Evolutionary conservation across 129 eudicot species (phyloP).

Genomic region (Flaveria ramosissima): DNA sequence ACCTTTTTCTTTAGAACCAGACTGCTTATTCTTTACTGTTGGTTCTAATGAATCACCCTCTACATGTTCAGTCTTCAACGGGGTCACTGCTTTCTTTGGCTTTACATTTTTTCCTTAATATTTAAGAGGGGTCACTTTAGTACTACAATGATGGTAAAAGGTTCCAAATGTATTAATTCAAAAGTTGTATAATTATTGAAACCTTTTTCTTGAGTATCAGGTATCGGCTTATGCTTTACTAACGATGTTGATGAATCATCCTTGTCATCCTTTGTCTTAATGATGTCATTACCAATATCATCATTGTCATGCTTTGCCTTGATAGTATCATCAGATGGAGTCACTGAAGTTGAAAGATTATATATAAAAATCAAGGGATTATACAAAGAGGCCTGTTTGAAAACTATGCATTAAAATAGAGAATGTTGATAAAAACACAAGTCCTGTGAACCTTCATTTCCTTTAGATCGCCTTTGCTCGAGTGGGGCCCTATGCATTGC

Average conservation of each 20-base stretch:
- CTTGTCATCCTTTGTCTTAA: constrained; percentile 32
- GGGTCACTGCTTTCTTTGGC: constrained; percentile 33
- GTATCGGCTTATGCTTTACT: constrained; percentile 32
- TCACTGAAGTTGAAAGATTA: constrained; percentile 25
- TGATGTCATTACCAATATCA: constrained; percentile 24
- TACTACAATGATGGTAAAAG: constrained; percentile 11
- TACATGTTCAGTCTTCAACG: constrained; percentile 26
- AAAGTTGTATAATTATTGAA: constrained; percentile 6
- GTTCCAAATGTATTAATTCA: not conserved
- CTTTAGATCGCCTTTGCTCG: constrained; percentile 78
- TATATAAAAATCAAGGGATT: not conserved
- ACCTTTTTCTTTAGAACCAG: constrained; percentile 49
- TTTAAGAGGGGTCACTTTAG: constrained; percentile 1
- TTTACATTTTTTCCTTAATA: constrained; percentile 39
- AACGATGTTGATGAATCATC: constrained; percentile 31
- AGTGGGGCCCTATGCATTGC: constrained; percentile 87
- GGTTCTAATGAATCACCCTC: constrained; percentile 44
- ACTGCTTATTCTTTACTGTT: constrained; percentile 40
- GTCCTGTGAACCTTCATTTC: constrained; percentile 56
- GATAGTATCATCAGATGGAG: constrained; percentile 40
- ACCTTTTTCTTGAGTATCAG: constrained; percentile 50
- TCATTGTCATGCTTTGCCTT: constrained; percentile 18
- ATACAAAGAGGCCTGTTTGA: not conserved
- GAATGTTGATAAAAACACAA: not conserved
- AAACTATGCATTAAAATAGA: constrained; percentile 1